phyloP scores from a whole-genome alignment of 108 stramenopile species.

The Bacterosira constricta region DNA sequence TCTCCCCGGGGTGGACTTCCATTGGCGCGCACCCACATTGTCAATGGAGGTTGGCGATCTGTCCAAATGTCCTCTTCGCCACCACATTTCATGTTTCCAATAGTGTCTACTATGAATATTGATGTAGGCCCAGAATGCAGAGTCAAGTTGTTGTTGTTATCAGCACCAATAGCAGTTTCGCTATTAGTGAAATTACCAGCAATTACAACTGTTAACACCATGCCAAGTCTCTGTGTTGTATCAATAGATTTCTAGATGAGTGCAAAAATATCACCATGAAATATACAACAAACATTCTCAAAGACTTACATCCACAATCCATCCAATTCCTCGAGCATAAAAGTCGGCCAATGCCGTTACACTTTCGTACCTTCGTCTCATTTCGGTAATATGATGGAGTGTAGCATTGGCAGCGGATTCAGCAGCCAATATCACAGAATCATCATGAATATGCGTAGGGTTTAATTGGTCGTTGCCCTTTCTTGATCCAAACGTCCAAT shows the following conservation, averaged over 20 bases:
- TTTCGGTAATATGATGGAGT: conserved; percentile 2
- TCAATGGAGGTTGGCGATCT: conserved; percentile 34
- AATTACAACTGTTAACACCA: conserved; percentile 19
- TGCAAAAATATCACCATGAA: too few relatives aligned
- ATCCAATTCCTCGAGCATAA: conserved; percentile 18
- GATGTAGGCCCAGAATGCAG: conserved; percentile 4
- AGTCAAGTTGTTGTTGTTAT: background rate
- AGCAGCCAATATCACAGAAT: background rate
- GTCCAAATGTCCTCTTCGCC: conserved; percentile 11
- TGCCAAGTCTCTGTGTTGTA: conserved; percentile 21
- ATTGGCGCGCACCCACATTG: conserved; percentile 55
- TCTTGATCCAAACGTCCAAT: background rate
- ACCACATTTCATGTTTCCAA: conserved; percentile 24
- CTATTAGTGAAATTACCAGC: background rate
- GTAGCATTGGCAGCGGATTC: background rate
- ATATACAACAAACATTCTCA: too few relatives aligned
- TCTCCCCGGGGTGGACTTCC: conserved; percentile 11
- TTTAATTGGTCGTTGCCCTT: background rate
- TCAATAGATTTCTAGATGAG: too few relatives aligned
- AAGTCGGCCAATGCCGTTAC: conserved; percentile 24
- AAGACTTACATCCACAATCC: conserved; percentile 25
- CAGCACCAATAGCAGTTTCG: background rate
- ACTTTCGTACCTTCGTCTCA: conserved; percentile 12
- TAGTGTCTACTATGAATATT: conserved; percentile 22
- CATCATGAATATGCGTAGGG: background rate